These are phyloP conservation scores for Aspergillus ibericus DNA, from an alignment of 2,329 filamentous ascomycete genomes.

Conservation along the genomic window DNA sequence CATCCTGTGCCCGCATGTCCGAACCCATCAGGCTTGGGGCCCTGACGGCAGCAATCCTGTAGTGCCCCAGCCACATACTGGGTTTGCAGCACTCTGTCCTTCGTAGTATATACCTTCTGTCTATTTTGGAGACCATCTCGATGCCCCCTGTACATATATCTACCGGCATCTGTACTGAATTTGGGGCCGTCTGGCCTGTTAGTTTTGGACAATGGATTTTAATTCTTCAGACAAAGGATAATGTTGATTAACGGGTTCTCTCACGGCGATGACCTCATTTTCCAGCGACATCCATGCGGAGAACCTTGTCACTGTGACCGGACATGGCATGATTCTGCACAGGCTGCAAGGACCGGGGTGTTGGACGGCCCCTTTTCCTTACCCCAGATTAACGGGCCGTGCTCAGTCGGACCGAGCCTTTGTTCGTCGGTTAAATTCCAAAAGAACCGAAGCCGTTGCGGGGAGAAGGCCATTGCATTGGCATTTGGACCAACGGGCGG, in stretches of 20 bases:
- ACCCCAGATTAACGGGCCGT: neutral
- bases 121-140: neutral
- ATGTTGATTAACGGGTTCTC: neutral
- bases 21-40: neutral
- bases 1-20: neutral
- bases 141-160: neutral
- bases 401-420: neutral
- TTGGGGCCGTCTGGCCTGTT: neutral
- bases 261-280: neutral
- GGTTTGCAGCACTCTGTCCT: neutral
- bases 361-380: neutral
- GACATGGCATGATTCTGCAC: neutral
- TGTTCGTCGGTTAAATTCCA: neutral
- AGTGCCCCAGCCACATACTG: neutral
- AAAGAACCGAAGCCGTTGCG: conserved; percentile 1
- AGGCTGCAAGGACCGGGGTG: neutral
- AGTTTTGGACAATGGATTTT: neutral
- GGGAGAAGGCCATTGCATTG: neutral
- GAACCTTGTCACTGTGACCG: neutral
- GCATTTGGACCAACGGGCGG: neutral
- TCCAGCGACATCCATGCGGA: neutral
- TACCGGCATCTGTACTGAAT: neutral
- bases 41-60: neutral
- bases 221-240: neutral
- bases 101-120: neutral